phyloP scores from a whole-genome alignment of 2,329 filamentous ascomycete genomes.

The Teratosphaeria epicoccoides region DNA sequence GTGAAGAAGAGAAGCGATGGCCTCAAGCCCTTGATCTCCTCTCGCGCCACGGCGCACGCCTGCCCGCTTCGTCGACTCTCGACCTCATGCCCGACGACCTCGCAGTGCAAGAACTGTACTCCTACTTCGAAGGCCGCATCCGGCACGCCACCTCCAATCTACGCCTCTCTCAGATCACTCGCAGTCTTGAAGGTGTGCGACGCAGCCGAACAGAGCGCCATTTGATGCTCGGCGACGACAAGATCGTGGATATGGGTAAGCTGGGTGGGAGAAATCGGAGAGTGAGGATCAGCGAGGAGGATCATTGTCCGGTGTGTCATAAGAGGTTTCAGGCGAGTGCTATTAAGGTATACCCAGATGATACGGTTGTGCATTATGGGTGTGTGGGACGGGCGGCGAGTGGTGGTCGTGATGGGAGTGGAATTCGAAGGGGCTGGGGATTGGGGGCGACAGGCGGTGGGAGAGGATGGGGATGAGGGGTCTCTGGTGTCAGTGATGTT shows the following conservation, averaged over 20 bases:
- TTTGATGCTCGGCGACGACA: slow-evolving; percentile 63
- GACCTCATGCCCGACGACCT: slow-evolving; percentile 73
- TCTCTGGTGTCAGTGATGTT: not conserved
- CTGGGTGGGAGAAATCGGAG: slow-evolving; percentile 47
- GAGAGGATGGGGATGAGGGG: slow-evolving; percentile 5
- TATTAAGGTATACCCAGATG: slow-evolving; percentile 74
- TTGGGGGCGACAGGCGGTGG: not conserved
- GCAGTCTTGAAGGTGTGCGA: slow-evolving; percentile 65
- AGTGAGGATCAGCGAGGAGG: slow-evolving; percentile 76
- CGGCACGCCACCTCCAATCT: slow-evolving; percentile 72
- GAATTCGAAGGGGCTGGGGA: not conserved
- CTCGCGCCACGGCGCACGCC: slow-evolving; percentile 81
- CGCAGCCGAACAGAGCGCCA: slow-evolving; percentile 65
- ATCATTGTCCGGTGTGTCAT: slow-evolving; percentile 84
- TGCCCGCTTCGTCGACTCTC: slow-evolving; percentile 78
- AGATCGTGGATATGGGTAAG: slow-evolving; percentile 49
- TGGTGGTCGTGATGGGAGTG: not conserved
- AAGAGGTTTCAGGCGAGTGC: slow-evolving; percentile 88
- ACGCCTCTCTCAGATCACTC: slow-evolving; percentile 69
- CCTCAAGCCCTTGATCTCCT: slow-evolving; percentile 74
- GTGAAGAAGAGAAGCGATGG: slow-evolving; percentile 53
- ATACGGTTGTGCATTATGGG: slow-evolving; percentile 39
- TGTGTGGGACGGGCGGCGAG: slow-evolving; percentile 27
- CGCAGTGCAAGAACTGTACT: slow-evolving; percentile 67
- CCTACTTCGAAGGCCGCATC: slow-evolving; percentile 87